Evolutionary conservation across 768 basidiomycete species (phyloP), one percentile per base, ranked within the genome.

Genomic region (Suillus luteus): DNA sequence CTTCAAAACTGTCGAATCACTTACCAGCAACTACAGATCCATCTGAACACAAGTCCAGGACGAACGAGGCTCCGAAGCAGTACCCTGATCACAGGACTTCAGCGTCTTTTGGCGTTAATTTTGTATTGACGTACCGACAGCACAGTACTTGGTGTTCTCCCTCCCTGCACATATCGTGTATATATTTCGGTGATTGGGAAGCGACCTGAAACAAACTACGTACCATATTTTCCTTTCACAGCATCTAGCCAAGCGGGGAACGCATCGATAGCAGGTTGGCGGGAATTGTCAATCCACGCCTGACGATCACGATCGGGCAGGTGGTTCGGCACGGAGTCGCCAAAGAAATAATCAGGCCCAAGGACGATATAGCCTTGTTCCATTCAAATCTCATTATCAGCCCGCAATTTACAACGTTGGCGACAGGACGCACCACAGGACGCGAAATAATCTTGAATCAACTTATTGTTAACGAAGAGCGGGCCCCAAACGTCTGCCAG

Each of bases 391-490:
- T 33, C 8, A n/a, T 27, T 24, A 33, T 15, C 49, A 2, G 19
- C 17, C 15, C 31, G 17, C 31, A 33, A 19, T 33, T 1, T n/a
- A 22, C 52, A 58, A 61, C 8, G 8, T 51, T 10, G 49, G 10
- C 9, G 38, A 24, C 24, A n/a, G 9, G 40, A 69, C 75, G 3
- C 44, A 88, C 88, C 88, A n/a, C 81, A 75, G 2, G 82, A 76
- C 1, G 88, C 86, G 61, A 84, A 86, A 62, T 82, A 88, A 69
- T 89, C 87, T 68, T 86, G 85, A 5, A 89, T 58, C 4, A 88
- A 71, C 70, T 86, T 73, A 54, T 83, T 83, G 69, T 88, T 88
- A 60, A 83, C 38, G 66, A 73, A 85, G 37, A 86, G 76, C 0
- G 86, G 80, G 0, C 86, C 84, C 64, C 71, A 86, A 15, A 88